These are phyloP conservation scores for Galium porrigens DNA, from an alignment of 305 asterid species.

Conservation along the genomic window DNA sequence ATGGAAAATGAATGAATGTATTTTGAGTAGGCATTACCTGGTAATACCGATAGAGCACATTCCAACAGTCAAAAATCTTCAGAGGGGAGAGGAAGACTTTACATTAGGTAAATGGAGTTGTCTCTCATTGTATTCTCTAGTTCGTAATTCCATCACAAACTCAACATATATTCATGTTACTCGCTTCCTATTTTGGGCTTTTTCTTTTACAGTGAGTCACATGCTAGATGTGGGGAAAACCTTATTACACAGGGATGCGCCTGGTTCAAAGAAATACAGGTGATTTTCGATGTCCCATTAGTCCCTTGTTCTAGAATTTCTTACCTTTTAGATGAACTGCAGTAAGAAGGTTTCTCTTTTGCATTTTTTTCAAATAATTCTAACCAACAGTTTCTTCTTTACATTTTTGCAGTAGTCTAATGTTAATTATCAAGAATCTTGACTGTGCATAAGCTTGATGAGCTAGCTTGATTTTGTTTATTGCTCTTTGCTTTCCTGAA, in stretches of 20 bases:
- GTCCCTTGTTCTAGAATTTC: neutral
- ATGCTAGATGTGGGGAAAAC: slow-evolving; percentile 60
- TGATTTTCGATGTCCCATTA: slow-evolving; percentile 14
- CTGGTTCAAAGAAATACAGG: slow-evolving; percentile 46
- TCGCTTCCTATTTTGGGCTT: neutral
- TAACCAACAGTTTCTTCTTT: neutral
- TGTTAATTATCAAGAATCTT: neutral
- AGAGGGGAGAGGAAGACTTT: slow-evolving; percentile 36
- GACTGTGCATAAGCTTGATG: too few relatives aligned
- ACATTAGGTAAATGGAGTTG: slow-evolving; percentile 32
- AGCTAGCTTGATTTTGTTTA: neutral
- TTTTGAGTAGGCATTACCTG: slow-evolving; percentile 57
- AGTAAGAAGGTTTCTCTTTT: neutral
- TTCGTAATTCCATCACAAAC: neutral
- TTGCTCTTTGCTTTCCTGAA: neutral
- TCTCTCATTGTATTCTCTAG: neutral
- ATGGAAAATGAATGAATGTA: neutral
- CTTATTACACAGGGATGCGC: slow-evolving; percentile 53
- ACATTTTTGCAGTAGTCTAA: neutral
- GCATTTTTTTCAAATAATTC: too few relatives aligned
- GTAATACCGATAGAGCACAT: slow-evolving; percentile 64
- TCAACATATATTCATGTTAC: neutral
- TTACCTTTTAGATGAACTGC: neutral
- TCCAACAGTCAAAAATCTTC: slow-evolving; percentile 52
- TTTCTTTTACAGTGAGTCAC: slow-evolving; percentile 38